phyloP scores from a whole-genome alignment of 2,329 filamentous ascomycete genomes.

The Canariomyces notabilis region DNA sequence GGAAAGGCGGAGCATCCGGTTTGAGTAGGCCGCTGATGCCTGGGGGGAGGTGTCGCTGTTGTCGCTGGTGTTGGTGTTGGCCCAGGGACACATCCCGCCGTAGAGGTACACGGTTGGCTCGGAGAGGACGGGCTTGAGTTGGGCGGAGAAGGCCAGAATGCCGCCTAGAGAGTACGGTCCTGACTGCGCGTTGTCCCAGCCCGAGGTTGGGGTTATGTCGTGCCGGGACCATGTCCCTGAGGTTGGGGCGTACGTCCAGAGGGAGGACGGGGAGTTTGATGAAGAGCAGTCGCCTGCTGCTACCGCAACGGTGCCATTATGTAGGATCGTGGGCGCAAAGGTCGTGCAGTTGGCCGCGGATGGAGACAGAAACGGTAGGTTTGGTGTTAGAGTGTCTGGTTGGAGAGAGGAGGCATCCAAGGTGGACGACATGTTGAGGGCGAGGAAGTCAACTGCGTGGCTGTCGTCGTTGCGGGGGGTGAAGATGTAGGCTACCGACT shows the following conservation, averaged over 20 bases:
- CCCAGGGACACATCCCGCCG: constrained; percentile 78
- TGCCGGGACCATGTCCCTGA: constrained; percentile 35
- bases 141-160: constrained; percentile 63
- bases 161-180: constrained; percentile 49
- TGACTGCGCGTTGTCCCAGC: constrained; percentile 25
- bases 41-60: constrained; percentile 52
- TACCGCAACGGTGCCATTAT: constrained; percentile 65
- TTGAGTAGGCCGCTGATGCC: constrained; percentile 69
- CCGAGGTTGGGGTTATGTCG: constrained; percentile 18
- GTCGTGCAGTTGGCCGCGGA: constrained; percentile 41
- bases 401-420: constrained; percentile 43
- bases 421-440: constrained; percentile 59
- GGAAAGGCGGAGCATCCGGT: constrained; percentile 66
- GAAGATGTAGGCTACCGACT: constrained; percentile 65
- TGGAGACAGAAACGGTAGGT: constrained; percentile 56
- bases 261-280: constrained; percentile 40
- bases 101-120: constrained; percentile 65
- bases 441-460: constrained; percentile 48
- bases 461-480: constrained; percentile 41
- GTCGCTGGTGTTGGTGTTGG: too few relatives aligned
- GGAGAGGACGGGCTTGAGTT: constrained; percentile 47
- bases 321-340: constrained; percentile 64
- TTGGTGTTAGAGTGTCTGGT: constrained; percentile 47
- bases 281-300: constrained; percentile 62
- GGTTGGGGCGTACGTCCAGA: constrained; percentile 64